A percentile compares a stretch with the other conserved stretches of the same genome.
These are phyloP conservation scores for Henckelia pumila DNA, from an alignment of 257 asterid species.

Conservation along the genomic window DNA sequence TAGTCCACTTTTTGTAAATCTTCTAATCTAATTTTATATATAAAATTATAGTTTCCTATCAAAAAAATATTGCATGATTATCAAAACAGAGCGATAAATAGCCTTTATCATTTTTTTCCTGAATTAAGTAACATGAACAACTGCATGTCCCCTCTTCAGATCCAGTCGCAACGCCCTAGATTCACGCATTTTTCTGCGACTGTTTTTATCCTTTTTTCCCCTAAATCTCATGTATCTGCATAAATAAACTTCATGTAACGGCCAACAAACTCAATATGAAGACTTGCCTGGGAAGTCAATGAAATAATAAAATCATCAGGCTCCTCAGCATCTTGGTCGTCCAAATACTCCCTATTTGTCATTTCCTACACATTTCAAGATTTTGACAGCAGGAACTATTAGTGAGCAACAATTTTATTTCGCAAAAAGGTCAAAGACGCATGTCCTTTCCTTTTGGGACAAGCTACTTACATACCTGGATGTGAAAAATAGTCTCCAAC, in stretches of 20 bases:
- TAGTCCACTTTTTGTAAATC: too few relatives aligned
- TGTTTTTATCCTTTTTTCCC: too few relatives aligned
- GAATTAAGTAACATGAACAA: not conserved
- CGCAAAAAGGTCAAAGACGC: conserved; percentile 17
- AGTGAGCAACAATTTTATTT: conserved; percentile 21
- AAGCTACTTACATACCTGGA: conserved; percentile 65
- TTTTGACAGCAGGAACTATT: conserved; percentile 29
- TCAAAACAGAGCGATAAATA: conserved; percentile 5
- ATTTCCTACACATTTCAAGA: conserved; percentile 59
- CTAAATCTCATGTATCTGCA: conserved; percentile 5
- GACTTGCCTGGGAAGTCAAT: conserved; percentile 79
- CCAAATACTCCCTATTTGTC: conserved; percentile 85
- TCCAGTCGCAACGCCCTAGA: not conserved
- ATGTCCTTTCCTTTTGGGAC: conserved; percentile 5
- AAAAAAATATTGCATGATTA: conserved; percentile 12
- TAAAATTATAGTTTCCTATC: too few relatives aligned
- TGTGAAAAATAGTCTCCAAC: conserved; percentile 87
- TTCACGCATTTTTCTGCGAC: too few relatives aligned
- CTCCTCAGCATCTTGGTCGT: conserved; percentile 98
- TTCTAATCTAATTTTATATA: too few relatives aligned
- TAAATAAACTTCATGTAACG: conserved; percentile 5
- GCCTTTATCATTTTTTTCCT: not conserved
- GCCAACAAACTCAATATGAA: conserved; percentile 20
- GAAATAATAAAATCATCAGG: conserved; percentile 97
- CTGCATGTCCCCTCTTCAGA: not conserved